These are phyloP conservation scores for Penicillium flavigenum DNA, from an alignment of 495 filamentous ascomycete species.

Conservation along the genomic window DNA sequence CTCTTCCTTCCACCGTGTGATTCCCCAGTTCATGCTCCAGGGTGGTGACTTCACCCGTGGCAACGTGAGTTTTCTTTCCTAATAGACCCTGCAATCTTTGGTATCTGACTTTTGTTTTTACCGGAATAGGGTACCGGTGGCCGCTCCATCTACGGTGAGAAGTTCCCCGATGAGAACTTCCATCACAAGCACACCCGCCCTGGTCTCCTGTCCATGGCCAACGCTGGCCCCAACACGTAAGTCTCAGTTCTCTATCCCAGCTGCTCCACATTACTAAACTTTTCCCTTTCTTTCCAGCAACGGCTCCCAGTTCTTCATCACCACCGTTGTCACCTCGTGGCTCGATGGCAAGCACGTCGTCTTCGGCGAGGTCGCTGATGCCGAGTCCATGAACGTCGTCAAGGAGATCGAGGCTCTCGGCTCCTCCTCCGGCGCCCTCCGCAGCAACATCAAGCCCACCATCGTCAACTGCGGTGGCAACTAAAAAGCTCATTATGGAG, in stretches of 20 bases:
- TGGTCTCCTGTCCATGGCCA: slow-evolving; percentile 95
- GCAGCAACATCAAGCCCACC: slow-evolving; percentile 63
- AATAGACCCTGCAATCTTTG: background rate
- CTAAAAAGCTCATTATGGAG: slow-evolving; percentile 36
- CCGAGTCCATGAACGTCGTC: slow-evolving; percentile 62
- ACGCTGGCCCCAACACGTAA: slow-evolving; percentile 84
- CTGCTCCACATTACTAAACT: slow-evolving; percentile 1
- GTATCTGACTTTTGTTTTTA: slow-evolving; percentile 1
- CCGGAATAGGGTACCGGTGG: slow-evolving; percentile 72
- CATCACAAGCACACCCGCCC: slow-evolving; percentile 76
- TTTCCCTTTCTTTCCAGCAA: slow-evolving; percentile 59
- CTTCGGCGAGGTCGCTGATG: slow-evolving; percentile 85
- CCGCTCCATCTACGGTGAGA: slow-evolving; percentile 94
- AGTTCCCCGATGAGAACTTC: slow-evolving; percentile 98
- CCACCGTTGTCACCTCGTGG: slow-evolving; percentile 87
- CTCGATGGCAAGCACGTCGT: slow-evolving; percentile 98
- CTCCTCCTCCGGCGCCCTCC: slow-evolving; percentile 58
- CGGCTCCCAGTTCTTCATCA: slow-evolving; percentile 98
- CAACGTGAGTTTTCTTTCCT: slow-evolving; percentile 60
- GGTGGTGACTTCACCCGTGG: slow-evolving; percentile 96
- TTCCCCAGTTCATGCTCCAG: slow-evolving; percentile 99
- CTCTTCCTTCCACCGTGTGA: slow-evolving; percentile 91
- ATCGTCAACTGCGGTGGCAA: slow-evolving; percentile 60
- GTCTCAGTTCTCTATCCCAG: slow-evolving; percentile 21
- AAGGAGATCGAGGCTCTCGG: slow-evolving; percentile 72